phyloP scores from a whole-genome alignment of 129 eudicot species.

The sunflower (Helianthus annuus) region HanXRQr2.0-SUNRISE NC_035442.2:6320097-6320596 shows the following conservation, averaged over 20 bases:
- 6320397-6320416: constrained; percentile 56
- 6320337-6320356: constrained; percentile 40
- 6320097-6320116: constrained; percentile 17
- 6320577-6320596: too few relatives aligned
- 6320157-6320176: constrained; percentile 35
- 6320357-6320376: constrained; percentile 10
- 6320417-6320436: constrained; percentile 20
- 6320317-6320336: constrained; percentile 25
- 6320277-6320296: constrained; percentile 68
- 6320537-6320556: too few relatives aligned
- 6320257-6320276: constrained; percentile 72
- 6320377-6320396: constrained; percentile 35
- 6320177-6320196: constrained; percentile 32
- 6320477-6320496: constrained; percentile 39
- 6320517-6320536: neutral
- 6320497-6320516: neutral
- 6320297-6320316: constrained; percentile 62
- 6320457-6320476: constrained; percentile 78
- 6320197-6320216: constrained; percentile 51
- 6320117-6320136: constrained; percentile 20
- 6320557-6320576: too few relatives aligned
- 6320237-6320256: constrained; percentile 59
- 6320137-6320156: constrained; percentile 25
- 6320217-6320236: constrained; percentile 75
- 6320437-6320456: constrained; percentile 22